Conservation (phyloP, 257 asterid species). For the Voacanga thouarsii region DNA sequence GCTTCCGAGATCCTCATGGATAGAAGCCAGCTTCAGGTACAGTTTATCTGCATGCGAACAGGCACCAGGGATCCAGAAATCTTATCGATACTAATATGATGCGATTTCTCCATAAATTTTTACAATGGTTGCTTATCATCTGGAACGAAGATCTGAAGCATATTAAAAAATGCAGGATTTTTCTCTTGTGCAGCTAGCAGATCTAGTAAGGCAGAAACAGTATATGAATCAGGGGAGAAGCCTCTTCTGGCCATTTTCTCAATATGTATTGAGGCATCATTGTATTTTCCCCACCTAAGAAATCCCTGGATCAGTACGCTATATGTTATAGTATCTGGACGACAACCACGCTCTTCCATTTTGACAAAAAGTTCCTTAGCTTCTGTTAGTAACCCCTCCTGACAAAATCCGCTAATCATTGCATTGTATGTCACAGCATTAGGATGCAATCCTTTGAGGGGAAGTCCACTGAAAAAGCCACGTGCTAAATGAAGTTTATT, state of each 20-base stretch:
- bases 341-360: slow-evolving; percentile 7
- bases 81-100: neutral
- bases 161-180: neutral
- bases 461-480: slow-evolving; percentile 10
- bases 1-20: neutral
- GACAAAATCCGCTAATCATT: slow-evolving; percentile 5
- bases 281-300: neutral
- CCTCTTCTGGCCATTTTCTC: slow-evolving; percentile 8
- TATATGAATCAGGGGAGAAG: neutral
- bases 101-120: neutral
- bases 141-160: neutral
- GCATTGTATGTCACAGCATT: slow-evolving; percentile 28
- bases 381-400: slow-evolving; percentile 21
- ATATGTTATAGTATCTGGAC: neutral
- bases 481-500: slow-evolving; percentile 1
- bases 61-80: neutral
- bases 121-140: neutral
- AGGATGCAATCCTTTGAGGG: slow-evolving; percentile 16
- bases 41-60: neutral
- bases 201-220: neutral
- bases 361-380: slow-evolving; percentile 6
- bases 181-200: neutral
- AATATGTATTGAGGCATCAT: neutral
- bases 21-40: neutral
- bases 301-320: slow-evolving; percentile 13